phyloP scores from a whole-genome alignment of 768 basidiomycete genomes.

The Termitomyces sp. region DNA sequence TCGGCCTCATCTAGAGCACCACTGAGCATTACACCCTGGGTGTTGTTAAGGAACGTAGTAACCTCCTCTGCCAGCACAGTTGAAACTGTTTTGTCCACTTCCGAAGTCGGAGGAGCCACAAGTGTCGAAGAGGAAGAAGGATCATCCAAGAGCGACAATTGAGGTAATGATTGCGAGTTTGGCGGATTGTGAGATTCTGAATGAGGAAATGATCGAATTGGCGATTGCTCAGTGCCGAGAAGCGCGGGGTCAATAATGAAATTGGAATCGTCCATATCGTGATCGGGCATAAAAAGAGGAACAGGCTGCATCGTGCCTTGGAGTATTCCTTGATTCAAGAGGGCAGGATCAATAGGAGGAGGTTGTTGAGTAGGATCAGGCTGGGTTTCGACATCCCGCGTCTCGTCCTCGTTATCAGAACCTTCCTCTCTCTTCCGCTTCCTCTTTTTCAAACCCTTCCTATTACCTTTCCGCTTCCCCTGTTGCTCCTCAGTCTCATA shows the following conservation, averaged over 20 bases:
- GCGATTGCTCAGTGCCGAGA: conserved; percentile 18
- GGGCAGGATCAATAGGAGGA: conserved; percentile 46
- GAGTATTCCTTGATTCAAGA: conserved; percentile 68
- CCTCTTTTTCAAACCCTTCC: conserved; percentile 29
- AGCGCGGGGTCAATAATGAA: conserved; percentile 58
- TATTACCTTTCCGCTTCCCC: conserved; percentile 29
- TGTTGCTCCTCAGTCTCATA: conserved; percentile 24
- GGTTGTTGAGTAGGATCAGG: conserved; percentile 17
- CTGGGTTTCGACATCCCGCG: conserved; percentile 20
- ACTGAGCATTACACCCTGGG: conserved; percentile 54
- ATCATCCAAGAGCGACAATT: background rate
- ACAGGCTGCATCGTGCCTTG: conserved; percentile 43
- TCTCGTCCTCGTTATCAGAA: conserved; percentile 26
- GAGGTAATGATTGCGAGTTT: background rate
- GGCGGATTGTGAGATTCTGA: background rate
- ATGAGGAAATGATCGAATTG: background rate
- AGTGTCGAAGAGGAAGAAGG: conserved; percentile 12
- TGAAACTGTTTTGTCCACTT: conserved; percentile 59
- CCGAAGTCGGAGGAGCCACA: conserved; percentile 26
- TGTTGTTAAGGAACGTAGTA: conserved; percentile 55
- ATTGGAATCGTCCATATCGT: conserved; percentile 35
- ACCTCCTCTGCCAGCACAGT: conserved; percentile 69
- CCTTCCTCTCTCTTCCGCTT: conserved; percentile 35
- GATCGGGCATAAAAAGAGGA: conserved; percentile 43
- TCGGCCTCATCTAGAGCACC: conserved; percentile 68